Percentiles rank a stretch among this genome's conserved stretches.
These are phyloP conservation scores for Solanum pimpinellifolium DNA, from an alignment of 257 asterid species.

Conservation along the genomic window DNA sequence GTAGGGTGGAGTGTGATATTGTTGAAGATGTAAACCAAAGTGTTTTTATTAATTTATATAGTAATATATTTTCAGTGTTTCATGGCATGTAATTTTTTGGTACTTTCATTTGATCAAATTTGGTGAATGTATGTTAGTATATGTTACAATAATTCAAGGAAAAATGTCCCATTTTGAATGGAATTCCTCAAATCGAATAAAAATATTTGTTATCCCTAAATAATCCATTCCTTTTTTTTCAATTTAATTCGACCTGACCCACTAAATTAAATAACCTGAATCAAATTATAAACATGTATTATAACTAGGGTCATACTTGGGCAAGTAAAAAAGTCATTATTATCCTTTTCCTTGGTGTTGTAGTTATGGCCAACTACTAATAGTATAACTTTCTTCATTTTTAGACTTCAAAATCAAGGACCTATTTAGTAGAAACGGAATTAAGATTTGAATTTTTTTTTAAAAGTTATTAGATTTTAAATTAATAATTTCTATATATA, in stretches of 20 bases:
- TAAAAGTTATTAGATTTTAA: too few species aligned
- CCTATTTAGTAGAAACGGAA: too few species aligned
- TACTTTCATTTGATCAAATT: background rate
- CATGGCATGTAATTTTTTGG: background rate
- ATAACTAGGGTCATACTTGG: background rate
- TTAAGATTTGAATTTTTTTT: too few species aligned
- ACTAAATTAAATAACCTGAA: background rate
- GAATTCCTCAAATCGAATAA: background rate
- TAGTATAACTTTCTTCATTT: too few species aligned
- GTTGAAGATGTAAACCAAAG: background rate
- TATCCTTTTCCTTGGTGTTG: too few species aligned
- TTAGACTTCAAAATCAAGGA: too few species aligned
- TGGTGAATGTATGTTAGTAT: background rate
- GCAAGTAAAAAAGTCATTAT: too few species aligned
- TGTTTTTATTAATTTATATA: background rate
- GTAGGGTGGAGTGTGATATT: background rate
- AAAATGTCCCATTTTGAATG: background rate
- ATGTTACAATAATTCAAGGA: background rate
- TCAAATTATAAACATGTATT: background rate
- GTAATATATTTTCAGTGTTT: background rate
- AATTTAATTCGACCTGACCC: background rate
- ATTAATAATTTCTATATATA: too few species aligned
- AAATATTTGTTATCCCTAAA: background rate
- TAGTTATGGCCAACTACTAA: background rate
- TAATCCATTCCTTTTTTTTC: background rate